Evolutionary conservation across 2,329 filamentous ascomycete species (phyloP).

Genomic region (Lachnellula arida): DNA sequence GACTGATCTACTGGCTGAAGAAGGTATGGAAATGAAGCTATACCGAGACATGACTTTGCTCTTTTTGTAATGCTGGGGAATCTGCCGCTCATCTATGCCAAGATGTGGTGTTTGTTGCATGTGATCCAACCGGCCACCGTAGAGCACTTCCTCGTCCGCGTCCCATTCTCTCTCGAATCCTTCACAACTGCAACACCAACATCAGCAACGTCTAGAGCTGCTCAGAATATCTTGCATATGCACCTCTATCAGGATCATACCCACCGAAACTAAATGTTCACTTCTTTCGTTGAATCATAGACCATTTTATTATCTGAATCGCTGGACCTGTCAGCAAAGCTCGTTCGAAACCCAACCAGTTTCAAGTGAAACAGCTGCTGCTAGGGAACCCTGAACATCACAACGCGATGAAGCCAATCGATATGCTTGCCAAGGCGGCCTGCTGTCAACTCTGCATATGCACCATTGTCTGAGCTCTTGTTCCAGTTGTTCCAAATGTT

Average conservation of each 20-base stretch:
- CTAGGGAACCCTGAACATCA: not conserved
- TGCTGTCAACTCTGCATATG: conserved; percentile 15
- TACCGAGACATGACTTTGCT: too few relatives aligned
- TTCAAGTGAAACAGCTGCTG: conserved; percentile 16
- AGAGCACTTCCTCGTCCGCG: not conserved
- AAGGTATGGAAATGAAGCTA: too few relatives aligned
- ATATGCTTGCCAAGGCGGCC: conserved; percentile 5
- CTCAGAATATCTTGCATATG: conserved; percentile 2
- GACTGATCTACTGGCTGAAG: too few relatives aligned
- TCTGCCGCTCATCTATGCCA: too few relatives aligned
- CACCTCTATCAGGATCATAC: conserved; percentile 6
- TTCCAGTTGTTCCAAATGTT: conserved; percentile 19
- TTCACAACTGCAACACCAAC: not conserved
- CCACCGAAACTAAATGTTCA: not conserved
- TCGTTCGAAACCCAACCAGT: conserved; percentile 12
- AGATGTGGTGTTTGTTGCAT: too few relatives aligned
- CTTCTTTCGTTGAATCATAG: not conserved
- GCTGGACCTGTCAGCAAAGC: not conserved
- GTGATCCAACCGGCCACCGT: too few relatives aligned
- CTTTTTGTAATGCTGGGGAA: too few relatives aligned
- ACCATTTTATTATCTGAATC: not conserved
- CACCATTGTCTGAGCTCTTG: conserved; percentile 23
- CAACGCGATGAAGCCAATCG: conserved; percentile 10
- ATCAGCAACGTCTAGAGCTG: not conserved
- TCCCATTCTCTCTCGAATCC: not conserved